Base-by-base conservation (phyloP, 2,329 filamentous ascomycete genomes). In the Anisogramma anomala region DNA sequence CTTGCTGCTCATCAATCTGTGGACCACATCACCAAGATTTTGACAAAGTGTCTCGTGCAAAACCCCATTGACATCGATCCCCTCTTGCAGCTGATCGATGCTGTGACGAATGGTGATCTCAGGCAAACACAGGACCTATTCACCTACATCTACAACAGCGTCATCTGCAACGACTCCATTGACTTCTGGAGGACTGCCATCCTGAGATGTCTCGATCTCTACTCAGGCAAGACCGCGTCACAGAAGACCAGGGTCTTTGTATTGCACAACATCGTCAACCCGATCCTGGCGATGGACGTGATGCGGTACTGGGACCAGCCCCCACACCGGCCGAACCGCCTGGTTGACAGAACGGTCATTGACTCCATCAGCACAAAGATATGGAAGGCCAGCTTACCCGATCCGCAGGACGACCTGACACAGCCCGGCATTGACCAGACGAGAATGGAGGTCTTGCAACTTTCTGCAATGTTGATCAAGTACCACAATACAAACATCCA, bases 231-330 rank as follows among this genome's bases (percentile, higher is more conserved):
- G 55, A 75, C 69, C 33, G 84, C 81, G 10, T 79, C 83, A 1
- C 91, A 95, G 60, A 88, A 83, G 65, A 84, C 85, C 33, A 98
- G 98, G 61, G 83, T 87, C 39, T 99, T 94, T 58, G 68, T 93
- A 26, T 79, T 98, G 56, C 86, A 86, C 57, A 80, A 94, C 58
- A 73, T 98, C 23, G 84, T 95, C 49, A 98, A 96, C 54, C 93
- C 91, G 0, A 94, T 96, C 28, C 76, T 99, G 41, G 88, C 89
- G 3, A 94, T 89, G 83, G 91, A 98, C 61, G 81, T 94, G 28
- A 89, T 91, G 75, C 78, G 82, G 18, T 81, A 83, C 44, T 91
- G 85, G 71, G 71, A 77, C 59, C 69, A 66, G 45, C 63, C 66
- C 30, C 71, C 74, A 22, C 68, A 67, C n/a, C 40, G 46, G 4